Conservation (phyloP, 1,284 basidiomycete species). For the Boletus austroedulis region DNA sequence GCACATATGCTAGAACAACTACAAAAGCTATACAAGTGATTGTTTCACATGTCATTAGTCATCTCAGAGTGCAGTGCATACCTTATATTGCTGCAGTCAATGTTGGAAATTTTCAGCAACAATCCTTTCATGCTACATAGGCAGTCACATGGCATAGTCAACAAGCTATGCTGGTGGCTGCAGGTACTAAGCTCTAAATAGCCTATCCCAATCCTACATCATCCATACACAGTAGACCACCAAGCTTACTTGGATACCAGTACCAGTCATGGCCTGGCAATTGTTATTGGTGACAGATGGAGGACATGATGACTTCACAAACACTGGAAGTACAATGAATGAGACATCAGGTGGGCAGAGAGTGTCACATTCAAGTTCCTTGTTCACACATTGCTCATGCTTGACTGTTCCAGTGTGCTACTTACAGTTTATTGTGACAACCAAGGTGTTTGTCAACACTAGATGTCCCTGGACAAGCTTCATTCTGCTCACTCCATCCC, state of each 20-base stretch:
- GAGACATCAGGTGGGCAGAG: conserved; percentile 22
- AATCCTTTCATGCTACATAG: neutral
- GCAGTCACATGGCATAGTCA: neutral
- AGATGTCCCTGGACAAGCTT: no score
- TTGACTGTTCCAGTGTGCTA: no score
- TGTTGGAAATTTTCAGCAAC: neutral
- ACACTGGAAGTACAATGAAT: neutral
- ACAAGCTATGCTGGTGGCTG: neutral
- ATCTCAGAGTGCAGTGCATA: neutral
- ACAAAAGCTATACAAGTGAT: neutral
- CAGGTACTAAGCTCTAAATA: neutral
- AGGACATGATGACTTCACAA: conserved; percentile 6
- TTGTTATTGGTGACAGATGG: neutral
- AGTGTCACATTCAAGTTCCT: conserved; percentile 17
- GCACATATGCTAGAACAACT: neutral
- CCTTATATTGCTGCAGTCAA: neutral
- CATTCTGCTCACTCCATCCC: no score
- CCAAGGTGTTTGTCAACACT: no score
- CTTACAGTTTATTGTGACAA: no score
- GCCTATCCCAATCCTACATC: neutral
- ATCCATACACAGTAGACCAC: neutral
- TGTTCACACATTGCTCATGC: no score
- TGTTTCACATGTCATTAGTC: neutral
- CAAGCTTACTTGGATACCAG: conserved; percentile 17
- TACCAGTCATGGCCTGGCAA: conserved; percentile 8